These are phyloP conservation scores for Posidonia oceanica DNA, from an alignment of 116 monocot genomes.

Conservation along the genomic window DNA sequence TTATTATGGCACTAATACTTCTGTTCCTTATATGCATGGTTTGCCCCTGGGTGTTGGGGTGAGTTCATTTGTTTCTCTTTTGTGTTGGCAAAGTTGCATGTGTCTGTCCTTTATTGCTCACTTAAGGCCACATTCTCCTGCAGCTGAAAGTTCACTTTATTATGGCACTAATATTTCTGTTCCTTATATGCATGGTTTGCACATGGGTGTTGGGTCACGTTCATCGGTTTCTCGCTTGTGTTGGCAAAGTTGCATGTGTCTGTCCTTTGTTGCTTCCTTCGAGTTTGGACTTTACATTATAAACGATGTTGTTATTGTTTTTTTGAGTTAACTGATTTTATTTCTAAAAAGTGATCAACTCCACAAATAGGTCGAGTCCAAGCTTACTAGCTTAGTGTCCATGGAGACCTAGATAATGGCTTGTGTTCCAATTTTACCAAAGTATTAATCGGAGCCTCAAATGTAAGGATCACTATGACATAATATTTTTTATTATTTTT, in stretches of 20 bases:
- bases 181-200: slow-evolving; percentile 42
- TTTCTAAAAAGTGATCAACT: neutral
- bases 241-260: neutral
- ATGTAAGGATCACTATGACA: too few relatives aligned
- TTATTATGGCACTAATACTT: slow-evolving; percentile 49
- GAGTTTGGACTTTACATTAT: neutral
- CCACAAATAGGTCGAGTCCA: too few relatives aligned
- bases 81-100: neutral
- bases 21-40: slow-evolving; percentile 44
- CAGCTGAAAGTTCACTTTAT: slow-evolving; percentile 50
- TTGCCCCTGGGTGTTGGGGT: slow-evolving; percentile 58
- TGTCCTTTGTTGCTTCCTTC: neutral
- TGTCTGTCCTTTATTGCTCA: slow-evolving; percentile 11
- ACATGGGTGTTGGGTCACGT: slow-evolving; percentile 52
- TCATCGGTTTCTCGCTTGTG: neutral
- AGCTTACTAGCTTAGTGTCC: too few relatives aligned
- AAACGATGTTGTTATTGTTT: neutral
- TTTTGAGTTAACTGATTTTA: neutral
- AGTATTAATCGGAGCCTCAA: too few relatives aligned
- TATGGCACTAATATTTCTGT: slow-evolving; percentile 41
- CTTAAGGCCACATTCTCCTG: slow-evolving; percentile 35
- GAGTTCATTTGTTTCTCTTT: slow-evolving; percentile 5
- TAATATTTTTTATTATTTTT: too few relatives aligned
- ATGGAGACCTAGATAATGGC: too few relatives aligned
- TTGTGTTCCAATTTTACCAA: too few relatives aligned